Conservation (phyloP, 495 filamentous ascomycete genomes). For the Talaromyces thailandensis region DNA sequence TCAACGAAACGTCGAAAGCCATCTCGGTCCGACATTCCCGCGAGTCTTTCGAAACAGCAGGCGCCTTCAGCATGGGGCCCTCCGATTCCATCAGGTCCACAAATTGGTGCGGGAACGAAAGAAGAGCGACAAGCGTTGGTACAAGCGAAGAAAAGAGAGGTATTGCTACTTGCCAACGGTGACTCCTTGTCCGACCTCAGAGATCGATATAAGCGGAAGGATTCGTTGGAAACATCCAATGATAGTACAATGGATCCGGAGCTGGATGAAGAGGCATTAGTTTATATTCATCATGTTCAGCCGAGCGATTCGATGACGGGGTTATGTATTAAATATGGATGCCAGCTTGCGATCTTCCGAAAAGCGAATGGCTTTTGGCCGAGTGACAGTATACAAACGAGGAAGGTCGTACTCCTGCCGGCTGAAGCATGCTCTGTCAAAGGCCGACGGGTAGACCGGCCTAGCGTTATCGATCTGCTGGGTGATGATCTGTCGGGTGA, state of each 20-base stretch:
- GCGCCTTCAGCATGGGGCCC: constrained; percentile 47
- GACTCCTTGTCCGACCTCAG: constrained; percentile 33
- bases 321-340: constrained; percentile 82
- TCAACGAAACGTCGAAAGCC: constrained; percentile 34
- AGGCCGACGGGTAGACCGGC: constrained; percentile 42
- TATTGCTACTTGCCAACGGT: constrained; percentile 46
- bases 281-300: constrained; percentile 83
- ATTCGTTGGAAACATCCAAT: constrained; percentile 43
- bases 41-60: constrained; percentile 28
- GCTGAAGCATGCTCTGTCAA: constrained; percentile 85
- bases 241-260: constrained; percentile 30
- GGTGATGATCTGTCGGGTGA: constrained; percentile 15
- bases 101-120: constrained; percentile 44
- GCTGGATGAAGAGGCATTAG: constrained; percentile 63
- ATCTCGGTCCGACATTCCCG: constrained; percentile 31
- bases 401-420: constrained; percentile 73
- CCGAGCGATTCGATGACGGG: constrained; percentile 79
- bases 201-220: constrained; percentile 48
- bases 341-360: constrained; percentile 64
- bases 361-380: constrained; percentile 93
- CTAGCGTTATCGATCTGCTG: constrained; percentile 26
- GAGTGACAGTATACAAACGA: constrained; percentile 76
- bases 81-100: constrained; percentile 25
- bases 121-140: constrained; percentile 49
- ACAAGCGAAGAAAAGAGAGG: constrained; percentile 54